These are phyloP conservation scores for Dissoconium aciculare DNA, from an alignment of 2,329 filamentous ascomycete species.

Conservation along the genomic window DNA sequence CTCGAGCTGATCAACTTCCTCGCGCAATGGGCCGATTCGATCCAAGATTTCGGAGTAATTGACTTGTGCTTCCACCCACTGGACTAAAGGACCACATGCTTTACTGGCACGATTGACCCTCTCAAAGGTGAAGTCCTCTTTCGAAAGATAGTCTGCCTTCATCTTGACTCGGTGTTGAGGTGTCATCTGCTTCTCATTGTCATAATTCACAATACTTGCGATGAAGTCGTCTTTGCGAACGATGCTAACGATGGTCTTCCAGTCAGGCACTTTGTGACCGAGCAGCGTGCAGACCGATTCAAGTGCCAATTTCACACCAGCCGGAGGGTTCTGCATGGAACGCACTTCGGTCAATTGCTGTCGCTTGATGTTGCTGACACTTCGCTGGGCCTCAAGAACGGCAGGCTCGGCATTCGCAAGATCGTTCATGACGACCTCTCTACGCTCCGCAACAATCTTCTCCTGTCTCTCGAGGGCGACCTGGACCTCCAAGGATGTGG, in stretches of 20 bases:
- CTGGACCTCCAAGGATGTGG: constrained; percentile 77
- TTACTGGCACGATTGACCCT: constrained; percentile 92
- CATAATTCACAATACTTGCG: constrained; percentile 90
- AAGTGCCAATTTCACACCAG: constrained; percentile 77
- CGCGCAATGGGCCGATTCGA: constrained; percentile 77
- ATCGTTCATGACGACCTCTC: constrained; percentile 73
- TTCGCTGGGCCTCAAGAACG: constrained; percentile 81
- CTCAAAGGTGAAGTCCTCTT: constrained; percentile 91
- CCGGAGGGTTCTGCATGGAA: constrained; percentile 86
- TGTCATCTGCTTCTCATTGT: constrained; percentile 93
- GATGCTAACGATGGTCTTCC: constrained; percentile 81
- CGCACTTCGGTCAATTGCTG: constrained; percentile 95
- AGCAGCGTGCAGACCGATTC: constrained; percentile 94
- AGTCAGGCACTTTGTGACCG: constrained; percentile 76
- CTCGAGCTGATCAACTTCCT: constrained; percentile 77
- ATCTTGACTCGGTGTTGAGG: constrained; percentile 67
- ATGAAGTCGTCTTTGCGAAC: constrained; percentile 93
- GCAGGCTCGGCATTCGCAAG: constrained; percentile 84
- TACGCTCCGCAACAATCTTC: constrained; percentile 66
- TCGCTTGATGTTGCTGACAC: constrained; percentile 95
- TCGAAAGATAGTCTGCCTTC: constrained; percentile 80
- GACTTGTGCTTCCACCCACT: constrained; percentile 94
- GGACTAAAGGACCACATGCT: constrained; percentile 88
- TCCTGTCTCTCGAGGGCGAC: constrained; percentile 78
- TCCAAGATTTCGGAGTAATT: constrained; percentile 96